These are phyloP conservation scores for Ogataea pilisensis DNA, from an alignment of 805 yeast species.

Conservation along the genomic window DNA sequence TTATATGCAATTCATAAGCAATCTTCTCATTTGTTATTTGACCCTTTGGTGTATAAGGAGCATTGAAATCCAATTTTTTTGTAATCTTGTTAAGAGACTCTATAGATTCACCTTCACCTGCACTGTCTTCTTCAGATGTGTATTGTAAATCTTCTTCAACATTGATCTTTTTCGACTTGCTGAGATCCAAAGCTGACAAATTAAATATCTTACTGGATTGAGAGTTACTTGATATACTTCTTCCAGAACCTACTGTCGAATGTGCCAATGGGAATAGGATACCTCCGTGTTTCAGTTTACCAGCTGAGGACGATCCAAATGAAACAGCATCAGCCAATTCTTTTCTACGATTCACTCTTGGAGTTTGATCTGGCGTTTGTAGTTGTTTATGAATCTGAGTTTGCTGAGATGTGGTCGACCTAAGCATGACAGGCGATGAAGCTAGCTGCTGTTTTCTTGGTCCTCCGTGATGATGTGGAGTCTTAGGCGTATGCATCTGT, in stretches of 20 bases:
- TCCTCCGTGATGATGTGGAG: constrained; percentile 21
- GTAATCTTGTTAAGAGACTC: constrained; percentile 14
- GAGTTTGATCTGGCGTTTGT: constrained; percentile 26
- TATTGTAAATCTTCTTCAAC: constrained; percentile 20
- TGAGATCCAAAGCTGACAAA: constrained; percentile 16
- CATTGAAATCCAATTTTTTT: constrained; percentile 19
- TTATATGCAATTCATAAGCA: constrained; percentile 25
- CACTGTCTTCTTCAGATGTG: constrained; percentile 19
- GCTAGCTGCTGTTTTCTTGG: constrained; percentile 11
- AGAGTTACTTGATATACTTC: constrained; percentile 8
- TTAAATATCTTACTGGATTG: constrained; percentile 2
- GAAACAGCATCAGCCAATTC: constrained; percentile 21
- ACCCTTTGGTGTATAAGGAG: constrained; percentile 35
- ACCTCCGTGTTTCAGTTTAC: constrained; percentile 8
- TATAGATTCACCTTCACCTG: constrained; percentile 7
- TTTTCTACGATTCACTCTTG: constrained; percentile 18
- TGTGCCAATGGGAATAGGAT: constrained; percentile 27
- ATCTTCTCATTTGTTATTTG: constrained; percentile 33
- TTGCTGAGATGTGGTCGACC: constrained; percentile 6
- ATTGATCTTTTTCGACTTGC: constrained; percentile 17
- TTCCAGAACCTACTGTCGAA: constrained; percentile 30
- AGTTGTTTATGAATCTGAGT: constrained; percentile 9
- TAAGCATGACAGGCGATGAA: constrained; percentile 14
- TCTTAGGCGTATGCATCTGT: constrained; percentile 21
- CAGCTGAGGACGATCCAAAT: constrained; percentile 9